Evolutionary conservation across 2,329 filamentous ascomycete species (phyloP).

Genomic region (Scedosporium aurantiacum): DNA sequence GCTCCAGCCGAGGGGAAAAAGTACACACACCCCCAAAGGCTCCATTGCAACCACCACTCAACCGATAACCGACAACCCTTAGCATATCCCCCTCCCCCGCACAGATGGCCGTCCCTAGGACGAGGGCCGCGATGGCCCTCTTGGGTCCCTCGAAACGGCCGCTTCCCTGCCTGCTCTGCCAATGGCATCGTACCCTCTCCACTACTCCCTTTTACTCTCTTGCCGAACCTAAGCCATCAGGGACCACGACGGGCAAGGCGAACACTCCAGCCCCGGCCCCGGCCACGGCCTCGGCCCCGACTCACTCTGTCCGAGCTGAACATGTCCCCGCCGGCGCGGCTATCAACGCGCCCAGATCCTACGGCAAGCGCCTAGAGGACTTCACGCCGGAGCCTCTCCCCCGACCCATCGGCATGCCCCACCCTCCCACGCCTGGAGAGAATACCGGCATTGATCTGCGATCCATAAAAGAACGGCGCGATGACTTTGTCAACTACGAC

Average conservation of each 20-base stretch:
- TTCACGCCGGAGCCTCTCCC: constrained; percentile 50
- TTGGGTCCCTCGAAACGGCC: constrained; percentile 13
- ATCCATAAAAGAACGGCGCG: constrained; percentile 53
- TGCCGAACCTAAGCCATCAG: background rate
- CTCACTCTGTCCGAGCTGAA: background rate
- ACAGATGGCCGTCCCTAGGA: constrained; percentile 1
- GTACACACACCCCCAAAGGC: background rate
- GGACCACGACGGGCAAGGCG: background rate
- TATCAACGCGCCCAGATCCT: constrained; percentile 47
- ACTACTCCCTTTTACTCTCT: constrained; percentile 26
- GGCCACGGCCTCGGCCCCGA: constrained; percentile 5
- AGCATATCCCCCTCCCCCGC: background rate
- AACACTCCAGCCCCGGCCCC: constrained; percentile 7
- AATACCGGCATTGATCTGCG: constrained; percentile 69
- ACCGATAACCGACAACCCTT: background rate
- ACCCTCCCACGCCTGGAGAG: constrained; percentile 64
- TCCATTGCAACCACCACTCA: background rate
- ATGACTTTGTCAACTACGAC: constrained; percentile 76
- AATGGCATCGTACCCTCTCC: constrained; percentile 38
- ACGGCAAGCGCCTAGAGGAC: constrained; percentile 41
- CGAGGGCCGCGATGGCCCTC: constrained; percentile 1
- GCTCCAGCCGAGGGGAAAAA: no score
- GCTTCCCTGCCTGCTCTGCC: constrained; percentile 35
- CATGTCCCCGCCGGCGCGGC: constrained; percentile 29
- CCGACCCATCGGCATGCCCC: constrained; percentile 71